Base-by-base conservation (phyloP, 768 basidiomycete species). In the Mycena rebaudengoi region DNA sequence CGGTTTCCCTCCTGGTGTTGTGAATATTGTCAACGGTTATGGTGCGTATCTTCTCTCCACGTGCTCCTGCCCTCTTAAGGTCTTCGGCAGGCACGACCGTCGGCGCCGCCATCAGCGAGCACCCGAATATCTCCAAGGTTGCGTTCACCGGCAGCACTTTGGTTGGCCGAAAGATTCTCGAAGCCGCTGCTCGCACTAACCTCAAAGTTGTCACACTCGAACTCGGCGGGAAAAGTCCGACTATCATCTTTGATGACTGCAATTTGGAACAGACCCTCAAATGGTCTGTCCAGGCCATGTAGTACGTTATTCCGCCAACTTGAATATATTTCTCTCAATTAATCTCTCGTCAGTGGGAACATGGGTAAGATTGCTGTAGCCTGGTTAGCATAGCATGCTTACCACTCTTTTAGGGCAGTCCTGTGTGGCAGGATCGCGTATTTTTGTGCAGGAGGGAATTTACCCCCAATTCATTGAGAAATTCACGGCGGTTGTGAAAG, bases 61-160 rank as follows among this genome's bases (percentile, higher is more conserved):
- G 16, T 28, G 11, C 2, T 8, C 51, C 26, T 29, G 10, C 23
- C n/a, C n/a, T n/a, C n/a, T n/a, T n/a, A n/a, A n/a, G n/a, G n/a
- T n/a, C n/a, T n/a, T n/a, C n/a, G n/a, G n/a, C 28, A 66, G 64
- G 64, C 32, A 30, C 40, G 30, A 84, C 82, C 18, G 89, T 85
- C 18, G 91, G 91, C 0, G 73, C 88, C 37, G 88, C 90, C 28
- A 86, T 92, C 57, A 71, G 82, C 5, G 78, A 80, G 33, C 89
- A 92, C 77, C 80, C 80, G 66, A 77, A 68, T 13, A 77, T 92
- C 67, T 83, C 86, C 62, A 91, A 91, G 79, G 83, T 95, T 28
- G 90, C 94, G 0, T 96, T 97, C 80, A 97, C 95, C 0, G 95
- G 94, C 3, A 91, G 90, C 61, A 93, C 92, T 2, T 79, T 89